A percentile compares a stretch with the other conserved stretches of the same genome.
Evolutionary conservation across 1,139 yeast species (phyloP).

Genomic region (Sugiyamaella castrensis): DNA sequence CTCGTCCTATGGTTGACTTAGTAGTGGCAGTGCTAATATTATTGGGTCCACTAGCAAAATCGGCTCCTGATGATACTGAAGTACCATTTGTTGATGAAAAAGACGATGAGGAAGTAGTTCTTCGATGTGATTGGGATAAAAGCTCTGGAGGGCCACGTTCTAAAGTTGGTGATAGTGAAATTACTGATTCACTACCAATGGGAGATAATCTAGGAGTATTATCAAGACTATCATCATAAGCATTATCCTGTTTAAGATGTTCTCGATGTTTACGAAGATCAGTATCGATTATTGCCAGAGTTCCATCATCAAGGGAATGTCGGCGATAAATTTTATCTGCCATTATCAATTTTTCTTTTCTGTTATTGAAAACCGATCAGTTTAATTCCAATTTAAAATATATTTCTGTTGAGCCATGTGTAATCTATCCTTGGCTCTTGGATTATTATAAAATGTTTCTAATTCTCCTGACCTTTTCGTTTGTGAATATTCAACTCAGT

Average conservation of each 20-base stretch:
- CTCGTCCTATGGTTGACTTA: not conserved
- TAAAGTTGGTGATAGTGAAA: not conserved
- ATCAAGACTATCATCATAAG: constrained; percentile 24
- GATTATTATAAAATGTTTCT: too few relatives aligned
- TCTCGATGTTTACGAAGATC: constrained; percentile 14
- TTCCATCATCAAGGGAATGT: not conserved
- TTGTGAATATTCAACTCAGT: too few relatives aligned
- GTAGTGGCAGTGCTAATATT: too few relatives aligned
- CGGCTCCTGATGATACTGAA: not conserved
- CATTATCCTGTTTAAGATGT: constrained; percentile 22
- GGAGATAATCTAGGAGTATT: constrained; percentile 17
- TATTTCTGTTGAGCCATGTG: too few relatives aligned
- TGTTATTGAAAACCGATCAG: too few relatives aligned
- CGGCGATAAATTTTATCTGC: too few relatives aligned
- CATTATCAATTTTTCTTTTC: too few relatives aligned
- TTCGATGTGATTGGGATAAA: constrained; percentile 1
- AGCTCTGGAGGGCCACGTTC: not conserved
- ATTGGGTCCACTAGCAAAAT: too few relatives aligned
- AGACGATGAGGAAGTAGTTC: constrained; percentile 6
- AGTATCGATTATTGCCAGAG: constrained; percentile 4
- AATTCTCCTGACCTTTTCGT: too few relatives aligned
- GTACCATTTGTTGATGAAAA: constrained; percentile 7
- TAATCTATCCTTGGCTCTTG: too few relatives aligned
- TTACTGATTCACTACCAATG: not conserved
- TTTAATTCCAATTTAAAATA: too few relatives aligned